These are phyloP conservation scores for Eucalyptus sp. DNA, from an alignment of 345 rosid species.

Conservation along the genomic window DNA sequence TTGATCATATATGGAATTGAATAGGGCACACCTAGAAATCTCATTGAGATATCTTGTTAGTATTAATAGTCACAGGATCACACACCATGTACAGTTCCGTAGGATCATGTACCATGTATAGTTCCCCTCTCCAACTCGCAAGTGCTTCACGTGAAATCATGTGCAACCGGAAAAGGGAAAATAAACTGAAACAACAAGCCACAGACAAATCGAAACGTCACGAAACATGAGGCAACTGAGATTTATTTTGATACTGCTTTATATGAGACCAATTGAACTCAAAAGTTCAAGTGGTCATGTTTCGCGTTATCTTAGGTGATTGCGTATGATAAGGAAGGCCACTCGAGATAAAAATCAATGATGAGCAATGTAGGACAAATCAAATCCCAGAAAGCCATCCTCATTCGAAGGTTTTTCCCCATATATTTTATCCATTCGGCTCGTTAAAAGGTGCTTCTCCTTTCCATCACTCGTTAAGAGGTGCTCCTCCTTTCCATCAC, in stretches of 20 bases:
- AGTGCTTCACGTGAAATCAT: not conserved
- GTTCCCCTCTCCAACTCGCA: not conserved
- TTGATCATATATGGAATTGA: not conserved
- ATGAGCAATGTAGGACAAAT: not conserved
- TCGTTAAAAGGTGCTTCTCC: not conserved
- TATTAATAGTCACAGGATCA: no score
- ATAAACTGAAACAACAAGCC: not conserved
- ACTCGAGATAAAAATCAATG: not conserved
- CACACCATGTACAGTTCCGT: not conserved
- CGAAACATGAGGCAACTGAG: not conserved
- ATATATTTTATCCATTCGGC: not conserved
- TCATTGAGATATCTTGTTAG: not conserved
- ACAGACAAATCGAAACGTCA: not conserved
- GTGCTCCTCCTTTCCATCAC: not conserved
- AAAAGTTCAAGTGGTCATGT: not conserved
- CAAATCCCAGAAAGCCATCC: not conserved
- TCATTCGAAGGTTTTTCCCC: not conserved
- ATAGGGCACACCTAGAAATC: not conserved
- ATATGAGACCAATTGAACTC: not conserved
- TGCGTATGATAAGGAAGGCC: not conserved
- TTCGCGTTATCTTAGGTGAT: not conserved
- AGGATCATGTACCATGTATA: not conserved
- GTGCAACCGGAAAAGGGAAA: not conserved
- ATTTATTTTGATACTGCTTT: not conserved
- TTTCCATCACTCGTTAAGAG: no score